Evolutionary conservation across 1,139 yeast genomes (phyloP).

Genomic region (Diutina pseudorugosa): DNA sequence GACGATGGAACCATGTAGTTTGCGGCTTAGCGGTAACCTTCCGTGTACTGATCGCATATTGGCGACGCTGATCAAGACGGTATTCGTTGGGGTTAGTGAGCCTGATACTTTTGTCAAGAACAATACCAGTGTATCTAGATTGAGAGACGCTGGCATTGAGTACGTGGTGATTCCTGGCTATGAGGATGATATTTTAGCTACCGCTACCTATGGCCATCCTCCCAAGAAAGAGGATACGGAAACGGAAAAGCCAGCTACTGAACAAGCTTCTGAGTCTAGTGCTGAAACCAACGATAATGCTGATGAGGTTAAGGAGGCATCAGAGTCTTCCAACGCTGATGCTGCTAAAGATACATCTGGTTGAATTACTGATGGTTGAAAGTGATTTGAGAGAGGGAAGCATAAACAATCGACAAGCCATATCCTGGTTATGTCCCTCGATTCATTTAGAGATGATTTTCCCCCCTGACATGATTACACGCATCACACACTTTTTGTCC

Average conservation of each 20-base stretch:
- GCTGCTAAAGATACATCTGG: no score
- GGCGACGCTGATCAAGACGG: slow-evolving; percentile 44
- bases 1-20: slow-evolving; percentile 96
- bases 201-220: slow-evolving; percentile 68
- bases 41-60: slow-evolving; percentile 82
- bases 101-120: slow-evolving; percentile 80
- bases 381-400: no score
- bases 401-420: no score
- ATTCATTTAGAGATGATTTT: no score
- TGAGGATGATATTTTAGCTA: slow-evolving; percentile 56
- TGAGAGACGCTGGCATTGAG: slow-evolving; percentile 46
- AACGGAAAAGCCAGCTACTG: background rate
- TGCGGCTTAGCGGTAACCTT: slow-evolving; percentile 75
- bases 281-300: no score
- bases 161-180: slow-evolving; percentile 78
- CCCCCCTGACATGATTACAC: no score
- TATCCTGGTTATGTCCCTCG: no score
- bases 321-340: no score
- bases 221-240: background rate
- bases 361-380: no score
- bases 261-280: background rate
- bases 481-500: no score
- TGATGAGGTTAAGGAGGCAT: no score
- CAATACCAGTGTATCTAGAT: slow-evolving; percentile 49
- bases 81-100: slow-evolving; percentile 87